Percentiles rank a stretch among this genome's conserved stretches.
These are phyloP conservation scores for Mesembryanthemum crystallinum DNA, from an alignment of 148 eudicot genomes.

Conservation along the genomic window DNA sequence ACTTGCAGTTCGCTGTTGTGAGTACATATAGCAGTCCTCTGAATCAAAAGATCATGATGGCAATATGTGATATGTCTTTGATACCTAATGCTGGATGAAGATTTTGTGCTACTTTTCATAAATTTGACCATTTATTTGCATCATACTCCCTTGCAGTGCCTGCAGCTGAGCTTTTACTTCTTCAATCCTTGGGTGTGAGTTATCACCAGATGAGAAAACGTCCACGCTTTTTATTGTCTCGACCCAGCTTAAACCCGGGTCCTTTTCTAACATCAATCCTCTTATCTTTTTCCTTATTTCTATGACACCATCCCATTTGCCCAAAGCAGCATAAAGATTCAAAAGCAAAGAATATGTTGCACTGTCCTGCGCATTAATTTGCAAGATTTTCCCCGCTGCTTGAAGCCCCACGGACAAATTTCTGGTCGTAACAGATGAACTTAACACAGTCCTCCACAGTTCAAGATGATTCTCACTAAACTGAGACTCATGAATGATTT, in stretches of 20 bases:
- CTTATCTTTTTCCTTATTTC: conserved; percentile 57
- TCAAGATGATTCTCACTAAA: conserved; percentile 37
- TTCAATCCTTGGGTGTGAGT: conserved; percentile 43
- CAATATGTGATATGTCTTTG: no score
- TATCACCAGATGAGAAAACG: conserved; percentile 68
- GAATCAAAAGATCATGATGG: no score
- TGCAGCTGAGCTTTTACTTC: conserved; percentile 45
- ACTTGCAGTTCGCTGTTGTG: no score
- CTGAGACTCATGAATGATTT: conserved; percentile 50
- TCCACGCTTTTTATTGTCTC: conserved; percentile 41
- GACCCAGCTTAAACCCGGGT: conserved; percentile 83
- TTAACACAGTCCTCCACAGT: conserved; percentile 71
- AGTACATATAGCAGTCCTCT: no score
- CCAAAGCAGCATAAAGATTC: conserved; percentile 64
- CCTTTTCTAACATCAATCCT: conserved; percentile 48
- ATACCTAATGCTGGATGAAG: no score
- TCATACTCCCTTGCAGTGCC: conserved; percentile 36
- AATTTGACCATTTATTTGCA: background rate
- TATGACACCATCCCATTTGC: conserved; percentile 65
- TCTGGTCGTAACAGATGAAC: conserved; percentile 50
- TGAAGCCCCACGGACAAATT: conserved; percentile 45
- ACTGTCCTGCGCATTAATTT: conserved; percentile 48
- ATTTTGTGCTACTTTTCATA: no score
- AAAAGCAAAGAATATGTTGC: conserved; percentile 56
- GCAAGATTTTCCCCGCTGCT: conserved; percentile 54